Conservation (phyloP, 2,329 filamentous ascomycete species). For the Lachnellula suecica region DNA sequence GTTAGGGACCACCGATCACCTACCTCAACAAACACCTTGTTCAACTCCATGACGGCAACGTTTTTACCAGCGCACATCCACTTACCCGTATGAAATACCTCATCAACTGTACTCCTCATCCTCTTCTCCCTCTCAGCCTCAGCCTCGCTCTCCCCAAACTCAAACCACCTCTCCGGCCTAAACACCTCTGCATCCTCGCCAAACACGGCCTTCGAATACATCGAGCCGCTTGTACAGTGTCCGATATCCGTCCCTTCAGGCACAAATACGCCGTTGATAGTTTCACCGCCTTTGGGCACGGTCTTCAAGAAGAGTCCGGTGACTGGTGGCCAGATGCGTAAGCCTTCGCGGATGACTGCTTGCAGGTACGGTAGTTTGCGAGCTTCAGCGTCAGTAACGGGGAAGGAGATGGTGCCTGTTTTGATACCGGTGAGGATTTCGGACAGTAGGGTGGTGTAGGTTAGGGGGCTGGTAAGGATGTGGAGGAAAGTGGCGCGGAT, state of each 20-base stretch:
- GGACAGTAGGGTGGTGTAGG: conserved; percentile 2
- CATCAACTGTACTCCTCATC: background rate
- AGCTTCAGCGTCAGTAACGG: conserved; percentile 36
- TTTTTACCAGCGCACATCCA: background rate
- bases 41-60: background rate
- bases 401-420: no score
- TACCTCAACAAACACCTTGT: background rate
- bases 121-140: background rate
- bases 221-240: conserved; percentile 33
- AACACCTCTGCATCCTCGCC: conserved; percentile 38
- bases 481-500: conserved; percentile 52
- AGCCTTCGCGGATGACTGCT: conserved; percentile 48
- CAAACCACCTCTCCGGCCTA: background rate
- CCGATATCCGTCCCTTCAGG: conserved; percentile 16
- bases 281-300: conserved; percentile 14
- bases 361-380: conserved; percentile 45
- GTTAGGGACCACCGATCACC: no score
- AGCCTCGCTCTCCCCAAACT: no score
- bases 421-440: conserved; percentile 6
- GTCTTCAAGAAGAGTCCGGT: conserved; percentile 24
- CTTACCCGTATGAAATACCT: background rate
- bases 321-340: conserved; percentile 47
- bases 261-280: conserved; percentile 14
- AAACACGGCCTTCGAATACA: conserved; percentile 35
- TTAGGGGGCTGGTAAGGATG: conserved; percentile 7